Evolutionary conservation across 768 basidiomycete species (phyloP).

Genomic region (Kwoniella shandongensis): DNA sequence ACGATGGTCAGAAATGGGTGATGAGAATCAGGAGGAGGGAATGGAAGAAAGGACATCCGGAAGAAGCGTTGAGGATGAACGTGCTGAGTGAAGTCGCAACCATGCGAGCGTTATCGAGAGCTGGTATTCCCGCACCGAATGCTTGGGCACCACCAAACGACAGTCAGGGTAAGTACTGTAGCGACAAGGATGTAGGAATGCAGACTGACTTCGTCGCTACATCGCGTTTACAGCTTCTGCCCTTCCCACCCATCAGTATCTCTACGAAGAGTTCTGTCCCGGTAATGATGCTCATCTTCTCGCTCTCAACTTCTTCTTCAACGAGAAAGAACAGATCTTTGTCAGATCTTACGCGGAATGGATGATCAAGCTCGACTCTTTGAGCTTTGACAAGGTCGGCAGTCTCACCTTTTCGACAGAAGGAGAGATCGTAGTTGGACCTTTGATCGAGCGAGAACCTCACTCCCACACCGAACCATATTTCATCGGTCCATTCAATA

Average conservation of each 20-base stretch:
- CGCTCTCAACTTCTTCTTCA: background rate
- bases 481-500: slow-evolving; percentile 18
- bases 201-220: background rate
- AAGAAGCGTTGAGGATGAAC: background rate
- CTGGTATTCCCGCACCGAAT: slow-evolving; percentile 11
- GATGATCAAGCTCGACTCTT: slow-evolving; percentile 8
- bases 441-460: background rate
- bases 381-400: slow-evolving; percentile 12
- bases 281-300: background rate
- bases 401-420: slow-evolving; percentile 2
- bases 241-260: background rate
- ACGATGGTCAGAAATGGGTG: slow-evolving; percentile 23
- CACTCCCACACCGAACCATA: background rate
- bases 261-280: background rate
- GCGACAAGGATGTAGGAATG: too few relatives aligned
- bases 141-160: background rate
- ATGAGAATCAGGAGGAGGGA: slow-evolving; percentile 13
- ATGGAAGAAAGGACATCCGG: background rate
- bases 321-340: background rate
- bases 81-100: slow-evolving; percentile 23
- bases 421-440: slow-evolving; percentile 11
- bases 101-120: slow-evolving; percentile 6
- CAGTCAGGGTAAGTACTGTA: slow-evolving; percentile 3
- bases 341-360: slow-evolving; percentile 9
- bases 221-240: background rate